Conservation (phyloP, 129 eudicot genomes). For the Tagetes patula region DNA sequence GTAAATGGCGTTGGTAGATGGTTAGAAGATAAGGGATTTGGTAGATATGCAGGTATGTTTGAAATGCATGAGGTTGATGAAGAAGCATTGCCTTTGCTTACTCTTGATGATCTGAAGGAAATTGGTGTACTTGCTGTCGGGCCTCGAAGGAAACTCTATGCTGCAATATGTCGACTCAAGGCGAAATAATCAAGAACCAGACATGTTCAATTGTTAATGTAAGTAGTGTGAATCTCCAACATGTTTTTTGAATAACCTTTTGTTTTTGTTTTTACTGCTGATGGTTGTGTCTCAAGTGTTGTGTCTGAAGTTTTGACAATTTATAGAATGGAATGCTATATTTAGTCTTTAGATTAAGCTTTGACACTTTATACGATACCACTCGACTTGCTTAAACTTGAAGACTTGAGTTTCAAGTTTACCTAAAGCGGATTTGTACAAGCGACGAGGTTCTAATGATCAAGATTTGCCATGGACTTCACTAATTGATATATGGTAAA, state of each 20-base stretch:
- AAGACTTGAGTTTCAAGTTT: no score
- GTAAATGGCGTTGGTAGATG: constrained; percentile 42
- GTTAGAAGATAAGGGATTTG: constrained; percentile 50
- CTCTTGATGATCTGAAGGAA: constrained; percentile 55
- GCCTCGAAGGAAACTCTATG: constrained; percentile 47
- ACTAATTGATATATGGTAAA: no score
- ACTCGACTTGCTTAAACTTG: no score
- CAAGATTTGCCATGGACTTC: no score
- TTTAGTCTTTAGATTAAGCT: no score
- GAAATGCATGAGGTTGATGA: constrained; percentile 60
- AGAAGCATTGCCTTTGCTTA: constrained; percentile 52
- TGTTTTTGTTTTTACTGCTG: constrained; percentile 18
- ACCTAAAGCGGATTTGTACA: no score
- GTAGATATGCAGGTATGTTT: constrained; percentile 42
- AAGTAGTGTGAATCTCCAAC: constrained; percentile 30
- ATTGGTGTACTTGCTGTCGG: constrained; percentile 65
- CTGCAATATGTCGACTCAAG: constrained; percentile 44
- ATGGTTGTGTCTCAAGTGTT: constrained; percentile 12
- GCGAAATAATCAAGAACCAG: constrained; percentile 13
- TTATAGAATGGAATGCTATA: no score
- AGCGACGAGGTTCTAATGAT: no score
- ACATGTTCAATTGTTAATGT: constrained; percentile 24
- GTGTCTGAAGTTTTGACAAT: no score
- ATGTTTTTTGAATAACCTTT: constrained; percentile 13
- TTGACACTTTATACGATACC: no score